Percentiles rank a stretch among this genome's conserved stretches.
Evolutionary conservation across 2,329 filamentous ascomycete species (phyloP).

Genomic region (Ophiocordyceps unilateralis): DNA sequence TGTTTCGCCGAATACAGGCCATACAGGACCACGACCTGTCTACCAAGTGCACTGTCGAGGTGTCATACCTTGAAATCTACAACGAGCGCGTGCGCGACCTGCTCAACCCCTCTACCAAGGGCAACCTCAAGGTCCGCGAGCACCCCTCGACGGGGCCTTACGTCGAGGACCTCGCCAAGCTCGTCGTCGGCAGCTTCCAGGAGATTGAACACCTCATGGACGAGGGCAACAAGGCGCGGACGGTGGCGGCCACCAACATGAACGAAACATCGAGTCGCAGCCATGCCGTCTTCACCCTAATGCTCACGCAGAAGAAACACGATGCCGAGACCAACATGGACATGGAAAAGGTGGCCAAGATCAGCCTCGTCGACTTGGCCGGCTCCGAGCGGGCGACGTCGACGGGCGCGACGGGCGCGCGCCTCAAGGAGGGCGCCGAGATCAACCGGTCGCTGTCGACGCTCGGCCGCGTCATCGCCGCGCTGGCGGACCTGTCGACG

Average conservation of each 20-base stretch:
- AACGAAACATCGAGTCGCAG: conserved; percentile 98
- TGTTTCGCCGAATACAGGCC: conserved; percentile 73
- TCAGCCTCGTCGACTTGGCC: conserved; percentile 92
- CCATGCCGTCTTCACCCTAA: conserved; percentile 94
- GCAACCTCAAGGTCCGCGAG: conserved; percentile 91
- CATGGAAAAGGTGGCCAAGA: conserved; percentile 94
- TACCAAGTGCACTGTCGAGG: conserved; percentile 81
- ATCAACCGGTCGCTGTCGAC: conserved; percentile 97
- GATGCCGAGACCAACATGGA: conserved; percentile 92
- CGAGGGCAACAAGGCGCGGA: conserved; percentile 96
- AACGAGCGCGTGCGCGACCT: conserved; percentile 94
- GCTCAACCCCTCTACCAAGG: conserved; percentile 86
- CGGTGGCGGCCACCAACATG: conserved; percentile 98
- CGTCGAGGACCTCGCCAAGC: conserved; percentile 90
- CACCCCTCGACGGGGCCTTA: conserved; percentile 96
- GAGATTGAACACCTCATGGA: conserved; percentile 99
- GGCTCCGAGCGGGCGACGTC: conserved; percentile 96
- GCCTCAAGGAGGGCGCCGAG: conserved; percentile 92
- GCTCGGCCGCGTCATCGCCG: conserved; percentile 90
- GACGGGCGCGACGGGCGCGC: conserved; percentile 86
- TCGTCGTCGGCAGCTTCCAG: conserved; percentile 80
- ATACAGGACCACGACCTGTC: conserved; percentile 59
- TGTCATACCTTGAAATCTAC: conserved; percentile 98
- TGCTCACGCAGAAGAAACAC: conserved; percentile 81
- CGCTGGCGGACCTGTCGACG: conserved; percentile 76